phyloP scores from a whole-genome alignment of 1,284 basidiomycete genomes.

The Exobasidium cylindrosporum region DNA sequence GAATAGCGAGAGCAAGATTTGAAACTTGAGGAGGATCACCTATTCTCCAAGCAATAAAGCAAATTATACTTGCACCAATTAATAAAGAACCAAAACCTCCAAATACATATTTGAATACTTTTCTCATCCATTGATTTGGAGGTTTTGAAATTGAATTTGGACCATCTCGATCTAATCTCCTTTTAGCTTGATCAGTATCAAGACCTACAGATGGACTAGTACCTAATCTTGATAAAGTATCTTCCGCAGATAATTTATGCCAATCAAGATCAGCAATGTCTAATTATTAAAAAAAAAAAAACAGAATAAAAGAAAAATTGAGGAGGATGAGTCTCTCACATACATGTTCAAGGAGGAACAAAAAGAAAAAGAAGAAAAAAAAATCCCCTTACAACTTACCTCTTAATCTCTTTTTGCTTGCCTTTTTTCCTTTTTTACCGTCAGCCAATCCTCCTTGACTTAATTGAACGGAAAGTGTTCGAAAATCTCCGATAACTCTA shows the following conservation, averaged over 20 bases:
- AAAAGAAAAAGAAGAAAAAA: constrained; percentile 7
- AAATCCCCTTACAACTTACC: constrained; percentile 3
- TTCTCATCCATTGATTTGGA: constrained; percentile 60
- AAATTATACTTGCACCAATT: constrained; percentile 61
- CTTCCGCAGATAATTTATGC: constrained; percentile 60
- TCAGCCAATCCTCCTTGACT: constrained; percentile 28
- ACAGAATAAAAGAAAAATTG: background rate
- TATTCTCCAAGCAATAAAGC: constrained; percentile 61
- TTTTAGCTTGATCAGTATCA: constrained; percentile 60
- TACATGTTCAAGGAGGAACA: background rate
- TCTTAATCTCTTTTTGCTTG: constrained; percentile 23
- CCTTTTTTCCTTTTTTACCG: constrained; percentile 14
- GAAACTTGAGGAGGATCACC: constrained; percentile 61
- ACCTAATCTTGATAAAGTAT: constrained; percentile 61
- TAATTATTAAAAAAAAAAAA: background rate
- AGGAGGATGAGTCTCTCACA: background rate
- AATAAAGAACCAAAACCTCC: constrained; percentile 65
- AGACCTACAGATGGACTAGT: constrained; percentile 56
- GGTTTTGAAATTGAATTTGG: constrained; percentile 61
- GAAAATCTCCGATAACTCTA: constrained; percentile 41
- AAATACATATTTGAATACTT: constrained; percentile 61
- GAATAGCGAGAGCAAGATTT: constrained; percentile 58
- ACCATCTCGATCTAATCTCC: constrained; percentile 59
- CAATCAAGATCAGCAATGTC: constrained; percentile 60
- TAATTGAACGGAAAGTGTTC: constrained; percentile 45